Evolutionary conservation across 2,329 filamentous ascomycete species (phyloP).

Genomic region (Mycogone perniciosa): DNA sequence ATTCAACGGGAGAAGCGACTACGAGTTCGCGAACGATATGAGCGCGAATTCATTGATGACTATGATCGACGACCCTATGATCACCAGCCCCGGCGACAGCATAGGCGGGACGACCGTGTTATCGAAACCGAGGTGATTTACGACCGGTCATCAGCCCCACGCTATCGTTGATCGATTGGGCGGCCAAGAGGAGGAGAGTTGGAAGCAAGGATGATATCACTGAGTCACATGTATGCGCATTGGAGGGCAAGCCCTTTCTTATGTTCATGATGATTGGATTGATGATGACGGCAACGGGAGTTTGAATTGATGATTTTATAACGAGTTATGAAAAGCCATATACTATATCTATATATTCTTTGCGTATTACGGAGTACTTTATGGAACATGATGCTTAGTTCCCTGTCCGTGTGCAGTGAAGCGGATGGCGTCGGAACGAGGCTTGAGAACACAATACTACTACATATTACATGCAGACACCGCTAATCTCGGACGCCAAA

Average conservation of each 20-base stretch:
- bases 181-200: not conserved
- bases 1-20: conserved; percentile 61
- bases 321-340: too few species aligned
- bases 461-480: too few species aligned
- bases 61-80: conserved; percentile 36
- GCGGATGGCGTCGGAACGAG: too few species aligned
- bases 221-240: not conserved
- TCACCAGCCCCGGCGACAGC: conserved; percentile 22
- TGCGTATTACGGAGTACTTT: not conserved
- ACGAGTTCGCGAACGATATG: conserved; percentile 46
- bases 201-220: conserved; percentile 3
- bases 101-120: conserved; percentile 51
- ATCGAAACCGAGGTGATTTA: conserved; percentile 64
- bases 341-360: not conserved
- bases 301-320: conserved; percentile 9
- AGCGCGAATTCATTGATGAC: conserved; percentile 50
- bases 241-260: not conserved
- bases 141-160: conserved; percentile 37
- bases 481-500: too few species aligned
- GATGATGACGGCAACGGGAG: conserved; percentile 7
- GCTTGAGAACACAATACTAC: too few species aligned
- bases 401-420: too few species aligned
- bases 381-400: not conserved
- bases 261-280: conserved; percentile 10
- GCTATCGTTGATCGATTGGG: conserved; percentile 17